Percentiles rank a stretch among this genome's conserved stretches.
Conservation (phyloP, 768 basidiomycete genomes). For the Mycena chlorophos region DNA sequence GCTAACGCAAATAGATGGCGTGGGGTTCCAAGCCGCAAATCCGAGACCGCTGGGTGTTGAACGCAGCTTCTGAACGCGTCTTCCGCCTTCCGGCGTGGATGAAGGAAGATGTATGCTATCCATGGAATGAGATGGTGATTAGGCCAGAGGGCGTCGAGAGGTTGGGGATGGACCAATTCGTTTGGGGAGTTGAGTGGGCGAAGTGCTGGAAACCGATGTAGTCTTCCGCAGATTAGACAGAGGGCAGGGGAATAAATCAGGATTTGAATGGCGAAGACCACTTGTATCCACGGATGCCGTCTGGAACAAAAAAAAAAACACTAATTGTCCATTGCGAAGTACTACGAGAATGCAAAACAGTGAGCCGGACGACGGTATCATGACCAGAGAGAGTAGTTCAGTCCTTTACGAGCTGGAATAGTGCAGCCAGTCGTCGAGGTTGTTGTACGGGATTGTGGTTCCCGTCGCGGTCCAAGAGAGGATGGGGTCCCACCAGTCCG, state of each 20-base stretch:
- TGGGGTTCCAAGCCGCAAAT: neutral
- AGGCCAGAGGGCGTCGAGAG: neutral
- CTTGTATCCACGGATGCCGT: too few relatives aligned
- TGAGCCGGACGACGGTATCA: too few relatives aligned
- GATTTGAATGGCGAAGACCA: too few relatives aligned
- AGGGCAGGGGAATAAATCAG: too few relatives aligned
- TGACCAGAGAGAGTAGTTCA: too few relatives aligned
- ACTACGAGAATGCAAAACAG: too few relatives aligned
- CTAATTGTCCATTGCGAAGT: too few relatives aligned
- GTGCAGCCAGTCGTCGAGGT: constrained; percentile 20
- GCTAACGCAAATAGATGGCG: neutral
- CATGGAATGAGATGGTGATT: neutral
- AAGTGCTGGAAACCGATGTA: neutral
- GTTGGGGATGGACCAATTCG: neutral
- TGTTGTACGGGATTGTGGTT: constrained; percentile 14
- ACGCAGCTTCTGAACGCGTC: neutral
- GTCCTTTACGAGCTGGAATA: constrained; percentile 10
- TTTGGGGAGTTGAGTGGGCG: neutral
- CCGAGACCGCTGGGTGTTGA: neutral
- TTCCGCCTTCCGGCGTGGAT: neutral
- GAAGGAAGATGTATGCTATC: neutral
- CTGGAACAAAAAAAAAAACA: too few relatives aligned
- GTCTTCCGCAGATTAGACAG: too few relatives aligned
- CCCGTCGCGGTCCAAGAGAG: constrained; percentile 14
- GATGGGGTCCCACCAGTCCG: constrained; percentile 12